Evolutionary conservation across 257 asterid species (phyloP).

Genomic region (Solanum neorickii): DNA sequence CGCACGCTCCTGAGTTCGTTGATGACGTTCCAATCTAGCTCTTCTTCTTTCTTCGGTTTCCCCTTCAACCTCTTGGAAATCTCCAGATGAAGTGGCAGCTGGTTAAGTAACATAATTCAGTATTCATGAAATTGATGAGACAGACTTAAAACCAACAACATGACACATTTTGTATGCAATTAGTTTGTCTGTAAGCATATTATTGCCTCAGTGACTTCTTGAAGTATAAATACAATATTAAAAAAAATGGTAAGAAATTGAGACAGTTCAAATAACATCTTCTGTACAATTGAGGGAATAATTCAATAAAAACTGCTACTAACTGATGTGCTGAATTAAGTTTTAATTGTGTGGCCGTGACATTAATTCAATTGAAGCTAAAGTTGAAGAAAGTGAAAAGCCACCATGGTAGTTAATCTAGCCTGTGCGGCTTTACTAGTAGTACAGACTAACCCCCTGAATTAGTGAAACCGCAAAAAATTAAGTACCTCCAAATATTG

Average conservation of each 20-base stretch:
- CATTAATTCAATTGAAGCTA: neutral
- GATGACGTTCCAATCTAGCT: slow-evolving; percentile 89
- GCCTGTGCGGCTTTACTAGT: neutral
- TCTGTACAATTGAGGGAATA: neutral
- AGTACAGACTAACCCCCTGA: neutral
- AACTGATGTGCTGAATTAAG: neutral
- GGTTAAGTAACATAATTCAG: slow-evolving; percentile 12
- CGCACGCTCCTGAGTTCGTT: slow-evolving; percentile 95
- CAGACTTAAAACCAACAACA: neutral
- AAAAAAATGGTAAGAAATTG: neutral
- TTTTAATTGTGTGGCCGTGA: neutral
- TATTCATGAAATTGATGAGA: slow-evolving; percentile 10
- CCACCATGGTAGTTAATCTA: neutral
- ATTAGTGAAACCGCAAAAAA: neutral
- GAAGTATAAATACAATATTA: neutral
- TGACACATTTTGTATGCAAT: neutral
- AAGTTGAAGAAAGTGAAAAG: neutral
- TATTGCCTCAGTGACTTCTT: neutral
- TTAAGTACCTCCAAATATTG: slow-evolving; percentile 71
- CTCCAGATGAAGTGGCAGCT: slow-evolving; percentile 72
- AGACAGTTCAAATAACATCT: neutral
- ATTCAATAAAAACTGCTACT: neutral
- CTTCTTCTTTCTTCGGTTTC: slow-evolving; percentile 94
- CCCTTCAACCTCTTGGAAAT: slow-evolving; percentile 84
- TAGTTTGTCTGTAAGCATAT: neutral